Evolutionary conservation across 345 rosid genomes (phyloP).

Genomic region (Heritiera littoralis): DNA sequence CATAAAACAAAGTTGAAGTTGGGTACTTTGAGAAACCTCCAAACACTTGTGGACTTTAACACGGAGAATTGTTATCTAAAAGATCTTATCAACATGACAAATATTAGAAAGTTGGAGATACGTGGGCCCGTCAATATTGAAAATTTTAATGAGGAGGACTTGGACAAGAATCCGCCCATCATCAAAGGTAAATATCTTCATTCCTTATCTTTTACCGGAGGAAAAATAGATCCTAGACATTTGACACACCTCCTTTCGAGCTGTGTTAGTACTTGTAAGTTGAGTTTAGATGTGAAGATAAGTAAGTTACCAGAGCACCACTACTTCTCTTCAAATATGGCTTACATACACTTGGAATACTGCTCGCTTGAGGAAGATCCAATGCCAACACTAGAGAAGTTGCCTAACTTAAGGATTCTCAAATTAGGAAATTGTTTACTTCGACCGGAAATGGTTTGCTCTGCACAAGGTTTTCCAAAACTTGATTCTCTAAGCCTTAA

Average conservation of each 20-base stretch:
- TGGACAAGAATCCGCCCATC: not conserved
- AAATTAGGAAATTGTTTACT: slow-evolving; percentile 20
- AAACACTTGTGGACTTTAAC: not conserved
- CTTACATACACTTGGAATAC: not conserved
- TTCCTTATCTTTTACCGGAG: not conserved
- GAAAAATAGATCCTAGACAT: not conserved
- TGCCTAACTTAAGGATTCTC: slow-evolving; percentile 32
- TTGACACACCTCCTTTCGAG: not conserved
- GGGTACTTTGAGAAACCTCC: not conserved
- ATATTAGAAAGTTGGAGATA: not conserved
- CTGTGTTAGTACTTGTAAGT: not conserved
- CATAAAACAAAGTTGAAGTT: not conserved
- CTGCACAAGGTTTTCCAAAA: slow-evolving; percentile 27
- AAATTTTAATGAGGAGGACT: not conserved
- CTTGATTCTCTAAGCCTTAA: slow-evolving; percentile 13
- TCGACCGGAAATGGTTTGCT: slow-evolving; percentile 30
- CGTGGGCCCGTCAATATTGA: no score
- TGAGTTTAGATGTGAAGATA: not conserved
- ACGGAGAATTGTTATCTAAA: not conserved
- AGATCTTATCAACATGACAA: not conserved
- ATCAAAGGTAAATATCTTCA: not conserved
- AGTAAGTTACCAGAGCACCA: not conserved
- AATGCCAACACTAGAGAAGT: slow-evolving; percentile 43
- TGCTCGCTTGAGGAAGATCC: slow-evolving; percentile 33
- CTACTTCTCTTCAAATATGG: not conserved